Conservation (phyloP, 306 rosid genomes). For the Malus asiatica region DNA sequence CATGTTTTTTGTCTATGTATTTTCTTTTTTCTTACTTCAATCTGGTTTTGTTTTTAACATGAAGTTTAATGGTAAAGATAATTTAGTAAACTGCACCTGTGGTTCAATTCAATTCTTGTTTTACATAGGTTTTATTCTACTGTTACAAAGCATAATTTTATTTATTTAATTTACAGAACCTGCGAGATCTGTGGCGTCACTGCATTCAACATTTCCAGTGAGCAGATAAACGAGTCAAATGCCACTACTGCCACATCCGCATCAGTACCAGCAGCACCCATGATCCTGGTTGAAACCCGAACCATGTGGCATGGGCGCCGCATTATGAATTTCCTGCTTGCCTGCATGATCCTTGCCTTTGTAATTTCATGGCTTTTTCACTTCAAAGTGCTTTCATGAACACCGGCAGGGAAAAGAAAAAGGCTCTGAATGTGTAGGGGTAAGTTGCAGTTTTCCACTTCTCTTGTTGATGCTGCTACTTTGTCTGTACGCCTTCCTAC, state of each 20-base stretch:
- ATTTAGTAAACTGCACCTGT: not conserved
- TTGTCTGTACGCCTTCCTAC: not conserved
- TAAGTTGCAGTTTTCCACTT: not conserved
- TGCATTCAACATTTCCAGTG: slow-evolving; percentile 23
- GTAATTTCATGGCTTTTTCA: slow-evolving; percentile 50
- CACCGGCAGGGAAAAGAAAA: not conserved
- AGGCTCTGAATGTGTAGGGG: not conserved
- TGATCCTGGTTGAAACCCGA: slow-evolving; percentile 27
- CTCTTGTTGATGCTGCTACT: not conserved
- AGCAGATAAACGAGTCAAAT: slow-evolving; percentile 15
- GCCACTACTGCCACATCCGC: slow-evolving; percentile 6
- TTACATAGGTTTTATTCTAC: not conserved
- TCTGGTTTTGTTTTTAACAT: not conserved
- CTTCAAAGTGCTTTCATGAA: slow-evolving; percentile 29
- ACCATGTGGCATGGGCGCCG: slow-evolving; percentile 40
- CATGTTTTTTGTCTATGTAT: not conserved
- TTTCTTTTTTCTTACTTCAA: not conserved
- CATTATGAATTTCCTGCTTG: slow-evolving; percentile 43
- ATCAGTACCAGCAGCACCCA: slow-evolving; percentile 15
- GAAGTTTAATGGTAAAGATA: not conserved
- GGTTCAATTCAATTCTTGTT: not conserved
- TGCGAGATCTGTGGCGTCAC: slow-evolving; percentile 38
- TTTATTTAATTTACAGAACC: slow-evolving; percentile 16
- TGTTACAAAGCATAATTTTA: not conserved
- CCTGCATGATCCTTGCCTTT: slow-evolving; percentile 43